Conservation (phyloP, 2,329 filamentous ascomycete genomes). For the Ascochyta pisi region DNA sequence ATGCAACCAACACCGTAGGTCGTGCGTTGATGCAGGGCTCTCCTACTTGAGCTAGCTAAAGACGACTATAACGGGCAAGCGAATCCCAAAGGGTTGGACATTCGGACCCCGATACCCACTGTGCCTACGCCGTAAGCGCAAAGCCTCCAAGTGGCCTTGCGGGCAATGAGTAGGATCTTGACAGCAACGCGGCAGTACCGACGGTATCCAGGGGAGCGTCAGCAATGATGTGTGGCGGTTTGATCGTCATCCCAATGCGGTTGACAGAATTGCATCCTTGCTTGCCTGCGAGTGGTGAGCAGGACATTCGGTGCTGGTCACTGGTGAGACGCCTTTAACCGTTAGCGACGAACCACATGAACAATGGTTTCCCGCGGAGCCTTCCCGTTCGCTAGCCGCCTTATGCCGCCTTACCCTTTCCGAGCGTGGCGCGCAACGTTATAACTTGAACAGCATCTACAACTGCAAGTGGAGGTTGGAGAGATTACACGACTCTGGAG, state of each 20-base stretch:
- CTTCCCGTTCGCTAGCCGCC: conserved; percentile 1
- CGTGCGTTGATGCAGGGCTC: conserved; percentile 10
- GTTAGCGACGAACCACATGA: conserved; percentile 8
- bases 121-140: not conserved
- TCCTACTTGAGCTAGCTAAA: conserved; percentile 10
- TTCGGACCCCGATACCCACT: conserved; percentile 8
- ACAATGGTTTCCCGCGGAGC: conserved; percentile 6
- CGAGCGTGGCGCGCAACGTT: conserved; percentile 2
- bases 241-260: conserved; percentile 6
- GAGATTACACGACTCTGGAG: not conserved
- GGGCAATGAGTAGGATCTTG: not conserved
- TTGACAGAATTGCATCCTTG: not conserved
- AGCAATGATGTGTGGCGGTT: conserved; percentile 1
- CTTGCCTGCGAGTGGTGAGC: no score
- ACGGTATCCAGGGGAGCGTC: not conserved
- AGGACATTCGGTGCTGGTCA: not conserved
- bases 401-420: not conserved
- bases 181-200: not conserved
- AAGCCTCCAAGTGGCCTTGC: not conserved
- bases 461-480: not conserved
- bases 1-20: not conserved
- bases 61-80: not conserved
- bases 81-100: not conserved
- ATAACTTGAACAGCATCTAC: not conserved
- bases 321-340: conserved; percentile 10